Evolutionary conservation across 352 stramenopile genomes (phyloP), one percentile per base, ranked within the genome.

Genomic region (Albugo laibachii): DNA sequence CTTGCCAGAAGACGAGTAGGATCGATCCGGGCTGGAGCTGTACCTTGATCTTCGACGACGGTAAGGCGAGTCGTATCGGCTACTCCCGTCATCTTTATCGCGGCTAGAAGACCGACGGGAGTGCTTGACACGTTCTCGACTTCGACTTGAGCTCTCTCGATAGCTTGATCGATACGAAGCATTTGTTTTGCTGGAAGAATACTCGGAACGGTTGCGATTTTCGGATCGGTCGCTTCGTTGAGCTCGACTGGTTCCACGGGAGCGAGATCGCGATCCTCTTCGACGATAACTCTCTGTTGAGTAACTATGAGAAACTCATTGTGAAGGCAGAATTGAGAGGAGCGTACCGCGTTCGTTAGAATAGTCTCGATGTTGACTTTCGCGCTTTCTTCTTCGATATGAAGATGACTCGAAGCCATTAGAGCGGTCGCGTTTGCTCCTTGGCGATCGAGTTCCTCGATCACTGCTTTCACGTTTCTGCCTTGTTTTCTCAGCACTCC

Each of bases 1-100:
- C 24, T 31, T 31, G 24, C 24, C 44, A 56, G 51, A 45, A 61
- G 52, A 57, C 36, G 56, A 62, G 12, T 24, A 53, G 43, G 61
- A 54, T 13, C 61, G 38, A 19, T 54, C 45, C 18, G 48, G 47
- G 27, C 62, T 69, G 21, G 57, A 61, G 39, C 65, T 69, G 15
- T 69, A 59, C 40, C 56, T 58, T 0, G 64, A 63, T 18, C 45
- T 43, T 40, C 36, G 41, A 15, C 38, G 38, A 21, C 38, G 38
- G 19, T 43, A 43, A 43, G 38, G 24, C 24, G 24, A 43, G 3
- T 43, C 38, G 13, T 49, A 45, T 18, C 38, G 38, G 8, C 19
- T 21, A 10, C 8, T 19, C 38, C 8, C 38, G 19, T 21, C 19
- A 8, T 21, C 16, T 21, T 8, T 21, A 43, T 21, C 16, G 3